These are phyloP conservation scores for Lablab purpureus DNA, from an alignment of 306 rosid genomes.

Conservation along the genomic window DNA sequence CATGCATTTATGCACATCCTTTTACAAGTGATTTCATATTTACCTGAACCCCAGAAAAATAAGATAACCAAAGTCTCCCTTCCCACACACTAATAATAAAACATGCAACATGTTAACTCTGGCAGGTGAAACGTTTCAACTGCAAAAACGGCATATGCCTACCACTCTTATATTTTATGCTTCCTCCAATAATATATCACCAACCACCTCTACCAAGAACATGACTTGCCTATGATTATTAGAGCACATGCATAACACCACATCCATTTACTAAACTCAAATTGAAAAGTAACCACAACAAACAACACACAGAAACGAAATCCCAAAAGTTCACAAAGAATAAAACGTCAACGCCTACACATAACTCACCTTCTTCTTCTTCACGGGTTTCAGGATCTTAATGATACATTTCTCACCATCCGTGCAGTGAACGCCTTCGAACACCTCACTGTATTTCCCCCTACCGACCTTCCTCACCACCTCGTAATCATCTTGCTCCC, in stretches of 20 bases:
- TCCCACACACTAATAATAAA: neutral
- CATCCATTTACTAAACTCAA: conserved; percentile 12
- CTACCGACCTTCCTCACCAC: conserved; percentile 97
- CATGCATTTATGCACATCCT: neutral
- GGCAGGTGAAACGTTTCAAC: conserved; percentile 16
- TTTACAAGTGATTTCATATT: neutral
- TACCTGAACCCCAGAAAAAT: neutral
- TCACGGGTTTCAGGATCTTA: conserved; percentile 92
- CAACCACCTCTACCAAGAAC: conserved; percentile 10
- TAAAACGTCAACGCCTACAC: neutral
- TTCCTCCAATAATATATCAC: conserved; percentile 1
- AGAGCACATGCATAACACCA: neutral
- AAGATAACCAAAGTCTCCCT: neutral
- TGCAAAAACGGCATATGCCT: conserved; percentile 1
- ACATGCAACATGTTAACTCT: neutral
- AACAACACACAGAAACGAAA: neutral
- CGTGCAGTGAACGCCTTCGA: conserved; percentile 88
- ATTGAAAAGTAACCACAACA: conserved; percentile 11
- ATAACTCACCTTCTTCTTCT: conserved; percentile 83
- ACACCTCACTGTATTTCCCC: conserved; percentile 96
- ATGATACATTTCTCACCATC: conserved; percentile 85
- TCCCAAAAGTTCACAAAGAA: neutral
- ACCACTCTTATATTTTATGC: neutral
- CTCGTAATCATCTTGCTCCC: conserved; percentile 96
- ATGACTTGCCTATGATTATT: neutral